phyloP scores from a whole-genome alignment of 1,139 yeast genomes.

The Sugiyamaella paludigena region DNA sequence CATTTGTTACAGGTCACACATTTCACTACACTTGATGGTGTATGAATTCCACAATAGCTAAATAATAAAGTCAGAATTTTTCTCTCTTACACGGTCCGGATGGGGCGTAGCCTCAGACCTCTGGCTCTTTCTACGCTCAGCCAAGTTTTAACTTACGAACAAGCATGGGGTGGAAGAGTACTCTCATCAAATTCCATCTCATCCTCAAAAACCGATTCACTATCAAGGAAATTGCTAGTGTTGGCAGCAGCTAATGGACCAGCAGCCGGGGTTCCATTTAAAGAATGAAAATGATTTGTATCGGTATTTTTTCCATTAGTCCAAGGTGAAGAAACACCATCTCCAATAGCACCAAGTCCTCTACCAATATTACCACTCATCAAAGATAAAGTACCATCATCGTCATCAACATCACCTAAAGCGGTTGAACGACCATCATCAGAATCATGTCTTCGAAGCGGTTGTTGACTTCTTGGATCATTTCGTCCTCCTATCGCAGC shows the following conservation, averaged over 20 bases:
- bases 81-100: neutral
- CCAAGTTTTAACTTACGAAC: constrained; percentile 27
- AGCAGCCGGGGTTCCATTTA: constrained; percentile 10
- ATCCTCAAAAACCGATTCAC: constrained; percentile 16
- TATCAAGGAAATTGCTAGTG: constrained; percentile 15
- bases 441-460: constrained; percentile 15
- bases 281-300: constrained; percentile 4
- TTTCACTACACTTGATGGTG: constrained; percentile 64
- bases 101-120: neutral
- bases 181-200: constrained; percentile 17
- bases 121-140: neutral
- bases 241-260: constrained; percentile 8
- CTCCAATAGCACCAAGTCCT: constrained; percentile 5
- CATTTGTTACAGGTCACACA: constrained; percentile 79
- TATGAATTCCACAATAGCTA: constrained; percentile 70
- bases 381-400: constrained; percentile 24
- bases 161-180: constrained; percentile 37
- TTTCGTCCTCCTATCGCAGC: constrained; percentile 6
- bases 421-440: constrained; percentile 30
- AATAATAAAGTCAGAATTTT: neutral
- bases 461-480: neutral
- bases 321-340: neutral
- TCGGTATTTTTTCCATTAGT: neutral
- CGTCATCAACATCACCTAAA: constrained; percentile 22
- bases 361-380: constrained; percentile 8